Percentiles rank a stretch among this genome's conserved stretches.
phyloP scores from a whole-genome alignment of 225 moss, liverwort and hornwort species.

The Straminergon stramineum region DNA sequence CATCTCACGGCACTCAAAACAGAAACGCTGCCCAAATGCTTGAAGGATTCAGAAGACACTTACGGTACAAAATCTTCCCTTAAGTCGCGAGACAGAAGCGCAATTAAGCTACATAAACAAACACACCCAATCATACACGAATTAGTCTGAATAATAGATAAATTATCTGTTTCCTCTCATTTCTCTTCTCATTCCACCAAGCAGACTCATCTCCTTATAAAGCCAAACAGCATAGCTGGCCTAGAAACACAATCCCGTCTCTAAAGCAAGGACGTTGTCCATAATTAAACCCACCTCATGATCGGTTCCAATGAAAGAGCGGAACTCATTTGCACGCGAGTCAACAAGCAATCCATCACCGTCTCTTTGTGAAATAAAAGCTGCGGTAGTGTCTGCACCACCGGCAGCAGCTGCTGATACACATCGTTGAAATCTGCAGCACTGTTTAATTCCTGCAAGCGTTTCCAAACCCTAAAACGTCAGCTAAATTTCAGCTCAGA shows the following conservation, averaged over 20 bases:
- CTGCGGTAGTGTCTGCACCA: constrained; percentile 87
- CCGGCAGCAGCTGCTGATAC: constrained; percentile 72
- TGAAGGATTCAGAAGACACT: constrained; percentile 15
- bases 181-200: not conserved
- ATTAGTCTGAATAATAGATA: not conserved
- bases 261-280: not conserved
- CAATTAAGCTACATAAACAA: constrained; percentile 69
- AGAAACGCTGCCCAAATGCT: not conserved
- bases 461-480: not conserved
- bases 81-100: constrained; percentile 80
- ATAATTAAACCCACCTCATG: constrained; percentile 40
- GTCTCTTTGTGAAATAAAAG: constrained; percentile 74
- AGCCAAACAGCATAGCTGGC: not conserved
- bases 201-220: not conserved
- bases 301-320: constrained; percentile 89
- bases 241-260: not conserved
- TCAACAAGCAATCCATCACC: constrained; percentile 63
- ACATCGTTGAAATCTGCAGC: constrained; percentile 95
- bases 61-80: constrained; percentile 85
- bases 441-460: constrained; percentile 83
- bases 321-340: constrained; percentile 63
- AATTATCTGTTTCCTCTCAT: not conserved
- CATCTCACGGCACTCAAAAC: not conserved
- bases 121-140: not conserved
- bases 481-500: not conserved